Evolutionary conservation across 140 eudicot genomes (phyloP), one percentile per base, ranked within the genome.

Genomic region (Oenanthe javanica): DNA sequence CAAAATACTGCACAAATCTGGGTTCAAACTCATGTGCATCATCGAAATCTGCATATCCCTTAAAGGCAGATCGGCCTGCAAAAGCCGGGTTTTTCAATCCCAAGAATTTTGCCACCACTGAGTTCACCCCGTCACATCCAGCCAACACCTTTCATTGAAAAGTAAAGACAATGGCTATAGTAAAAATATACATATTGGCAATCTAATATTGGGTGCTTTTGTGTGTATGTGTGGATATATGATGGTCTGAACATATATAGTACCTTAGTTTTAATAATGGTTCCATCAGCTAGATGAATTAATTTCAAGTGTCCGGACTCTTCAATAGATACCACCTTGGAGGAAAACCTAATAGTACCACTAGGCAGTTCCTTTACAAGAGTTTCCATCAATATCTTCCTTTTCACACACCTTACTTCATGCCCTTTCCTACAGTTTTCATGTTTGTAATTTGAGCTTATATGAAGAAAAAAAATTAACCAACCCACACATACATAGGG

Each of bases 71-170:
- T 78, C 88, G 77, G 1, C 80, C 86, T 42, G 69, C 82, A 19
- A 51, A 74, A 61, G 77, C 57, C 9, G 88, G 86, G 66, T 80
- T 77, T 49, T 82, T 54, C 48, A 87, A 67, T 16, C 90, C 88
- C 52, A 87, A 48, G 55, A 78, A 85, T 27, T 82, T 79, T 6
- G 90, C 86, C 81, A 87, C 90, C 71, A 72, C 77, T 3, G 90
- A 87, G 79, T 85, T 87, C 25, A 87, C 87, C 27, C 90, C 90
- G 45, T 87, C 90, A 74, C 88, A 84, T 42, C 90, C 90, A 72
- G 85, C 78, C 83, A 87, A 72, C 70, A 85, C 88, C 91, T 88
- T 66, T 2, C 16, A 77, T 77, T 52, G 15, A 57, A 14, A 10
- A 77, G 31, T 23, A 19, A 61, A 0, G 21, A 70, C 21, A 16